Conservation (phyloP, 805 yeast species). For the Candida patagonica region DNA sequence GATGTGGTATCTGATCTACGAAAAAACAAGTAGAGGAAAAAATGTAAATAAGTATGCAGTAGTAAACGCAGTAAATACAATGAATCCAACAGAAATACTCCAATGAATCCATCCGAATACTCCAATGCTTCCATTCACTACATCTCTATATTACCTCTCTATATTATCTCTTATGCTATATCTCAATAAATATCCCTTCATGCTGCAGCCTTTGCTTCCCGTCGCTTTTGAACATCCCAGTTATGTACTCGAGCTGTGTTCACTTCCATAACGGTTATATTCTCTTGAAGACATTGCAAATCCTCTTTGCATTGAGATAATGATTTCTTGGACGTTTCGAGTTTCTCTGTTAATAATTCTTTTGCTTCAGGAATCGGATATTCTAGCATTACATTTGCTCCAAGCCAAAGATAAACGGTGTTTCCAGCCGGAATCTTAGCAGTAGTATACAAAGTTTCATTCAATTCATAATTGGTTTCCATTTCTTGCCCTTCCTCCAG, state of each 20-base stretch:
- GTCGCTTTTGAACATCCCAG: slow-evolving; percentile 31
- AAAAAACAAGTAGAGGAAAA: slow-evolving; percentile 8
- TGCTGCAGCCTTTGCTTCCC: slow-evolving; percentile 5
- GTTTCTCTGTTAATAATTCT: slow-evolving; percentile 52
- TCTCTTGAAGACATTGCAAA: slow-evolving; percentile 72
- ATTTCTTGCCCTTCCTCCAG: slow-evolving; percentile 37
- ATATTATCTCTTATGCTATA: too few relatives aligned
- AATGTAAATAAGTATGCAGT: neutral
- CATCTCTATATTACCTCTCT: too few relatives aligned
- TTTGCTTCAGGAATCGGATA: slow-evolving; percentile 86
- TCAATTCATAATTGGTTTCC: slow-evolving; percentile 79
- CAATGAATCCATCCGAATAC: too few relatives aligned
- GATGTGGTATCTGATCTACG: slow-evolving; percentile 81
- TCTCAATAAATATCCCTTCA: too few relatives aligned
- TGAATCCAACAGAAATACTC: neutral
- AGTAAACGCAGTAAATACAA: neutral
- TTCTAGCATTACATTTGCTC: slow-evolving; percentile 96
- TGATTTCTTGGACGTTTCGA: slow-evolving; percentile 52
- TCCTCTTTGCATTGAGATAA: slow-evolving; percentile 66
- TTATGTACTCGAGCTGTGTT: slow-evolving; percentile 69
- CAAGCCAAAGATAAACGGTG: slow-evolving; percentile 86
- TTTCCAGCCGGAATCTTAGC: slow-evolving; percentile 57
- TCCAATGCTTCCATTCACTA: too few relatives aligned
- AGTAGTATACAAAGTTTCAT: slow-evolving; percentile 82
- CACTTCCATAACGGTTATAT: slow-evolving; percentile 96